phyloP scores from a whole-genome alignment of 169 alveolate genomes.

The Perkinsus marinus region DNA sequence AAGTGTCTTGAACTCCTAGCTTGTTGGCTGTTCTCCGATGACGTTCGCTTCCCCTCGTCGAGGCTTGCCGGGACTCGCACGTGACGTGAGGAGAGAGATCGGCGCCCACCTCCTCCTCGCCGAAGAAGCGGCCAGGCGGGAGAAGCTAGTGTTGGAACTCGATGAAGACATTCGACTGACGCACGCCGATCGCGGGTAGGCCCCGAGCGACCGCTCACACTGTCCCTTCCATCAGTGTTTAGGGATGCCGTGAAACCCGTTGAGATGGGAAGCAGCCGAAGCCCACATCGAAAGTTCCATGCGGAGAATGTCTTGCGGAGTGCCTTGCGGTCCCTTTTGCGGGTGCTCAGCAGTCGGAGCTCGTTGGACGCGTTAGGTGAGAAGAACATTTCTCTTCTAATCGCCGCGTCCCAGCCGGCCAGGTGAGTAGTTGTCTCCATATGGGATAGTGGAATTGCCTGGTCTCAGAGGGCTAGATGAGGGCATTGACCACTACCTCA shows the following conservation, averaged over 20 bases:
- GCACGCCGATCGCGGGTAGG: background rate
- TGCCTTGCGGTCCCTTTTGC: background rate
- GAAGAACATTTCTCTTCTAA: background rate
- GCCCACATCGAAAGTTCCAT: background rate
- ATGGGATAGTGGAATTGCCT: background rate
- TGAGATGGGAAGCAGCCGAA: too few relatives aligned
- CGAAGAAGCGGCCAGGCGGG: background rate
- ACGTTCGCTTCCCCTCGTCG: background rate
- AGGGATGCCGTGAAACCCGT: too few relatives aligned
- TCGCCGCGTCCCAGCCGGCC: background rate
- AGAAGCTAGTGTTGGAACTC: background rate
- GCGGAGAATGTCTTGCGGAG: background rate
- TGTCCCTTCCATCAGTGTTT: too few relatives aligned
- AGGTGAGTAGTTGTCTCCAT: background rate
- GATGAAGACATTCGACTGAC: background rate
- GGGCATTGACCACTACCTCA: background rate
- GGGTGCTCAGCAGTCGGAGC: background rate
- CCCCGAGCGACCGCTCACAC: too few relatives aligned
- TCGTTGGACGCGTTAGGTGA: background rate
- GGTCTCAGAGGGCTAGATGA: background rate
- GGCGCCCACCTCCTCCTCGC: background rate
- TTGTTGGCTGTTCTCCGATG: background rate
- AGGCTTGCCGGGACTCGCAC: background rate
- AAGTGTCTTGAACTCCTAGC: background rate
- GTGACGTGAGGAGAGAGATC: background rate